phyloP scores from a whole-genome alignment of 2,329 filamentous ascomycete species.

The Rhynchosporium secalis region DNA sequence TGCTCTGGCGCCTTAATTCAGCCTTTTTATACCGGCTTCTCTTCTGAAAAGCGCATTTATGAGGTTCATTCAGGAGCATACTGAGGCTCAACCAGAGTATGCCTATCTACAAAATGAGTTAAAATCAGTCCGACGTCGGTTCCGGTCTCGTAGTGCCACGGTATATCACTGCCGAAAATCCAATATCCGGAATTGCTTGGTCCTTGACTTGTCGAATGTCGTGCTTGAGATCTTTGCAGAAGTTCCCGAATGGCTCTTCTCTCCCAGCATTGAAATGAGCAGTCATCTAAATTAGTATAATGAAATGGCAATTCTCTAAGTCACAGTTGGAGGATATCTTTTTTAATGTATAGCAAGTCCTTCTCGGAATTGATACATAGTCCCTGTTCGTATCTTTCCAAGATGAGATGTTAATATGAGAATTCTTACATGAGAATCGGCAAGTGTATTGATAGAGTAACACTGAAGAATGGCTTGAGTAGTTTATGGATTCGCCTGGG shows the following conservation, averaged over 20 bases:
- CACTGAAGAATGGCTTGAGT: no score
- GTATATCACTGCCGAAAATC: conserved; percentile 1
- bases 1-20: neutral
- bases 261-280: neutral
- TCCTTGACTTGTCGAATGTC: conserved; percentile 2
- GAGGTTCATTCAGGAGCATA: neutral
- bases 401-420: neutral
- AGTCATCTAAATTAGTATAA: neutral
- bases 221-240: neutral
- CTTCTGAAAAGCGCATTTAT: neutral
- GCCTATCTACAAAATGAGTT: neutral
- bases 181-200: neutral
- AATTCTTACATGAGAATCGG: no score
- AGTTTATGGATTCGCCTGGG: no score
- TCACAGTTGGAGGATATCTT: neutral
- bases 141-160: neutral
- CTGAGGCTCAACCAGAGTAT: neutral
- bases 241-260: conserved; percentile 1
- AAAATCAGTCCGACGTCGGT: neutral
- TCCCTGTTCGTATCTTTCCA: neutral
- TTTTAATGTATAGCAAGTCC: neutral
- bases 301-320: neutral
- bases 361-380: neutral
- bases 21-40: neutral
- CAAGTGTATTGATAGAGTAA: no score